Base-by-base conservation (phyloP, 2,329 filamentous ascomycete genomes). In the Teratosphaeria pseudoeucalypti region DNA sequence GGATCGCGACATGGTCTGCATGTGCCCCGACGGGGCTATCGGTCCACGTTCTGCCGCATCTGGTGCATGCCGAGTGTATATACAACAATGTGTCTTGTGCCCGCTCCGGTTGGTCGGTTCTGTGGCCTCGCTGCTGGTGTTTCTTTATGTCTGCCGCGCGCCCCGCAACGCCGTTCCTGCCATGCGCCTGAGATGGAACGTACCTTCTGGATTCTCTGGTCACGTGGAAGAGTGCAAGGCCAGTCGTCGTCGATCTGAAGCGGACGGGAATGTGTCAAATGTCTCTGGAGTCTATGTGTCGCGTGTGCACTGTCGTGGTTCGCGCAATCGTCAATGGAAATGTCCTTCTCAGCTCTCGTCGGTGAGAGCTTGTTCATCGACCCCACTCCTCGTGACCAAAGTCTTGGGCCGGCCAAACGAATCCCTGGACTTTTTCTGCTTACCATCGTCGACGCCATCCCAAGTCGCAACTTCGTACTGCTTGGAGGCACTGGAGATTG, bases 1-100 rank as follows among this genome's bases (percentile, higher is more conserved):
- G 6, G 56, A 43, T 54, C 49, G 37, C 19, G 62, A 58, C 61
- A 62, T 64, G 55, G 62, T 70, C 64, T 69, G 69, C 70, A 67
- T 70, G 62, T 62, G 64, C 65, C 66, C 54, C 26, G 39, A 37
- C 47, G 55, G 61, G 65, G 65, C 69, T 72, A 71, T 66, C 68
- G 68, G 56, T 43, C 60, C 23, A 16, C 26, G 19, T 11, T 12
- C 53, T 55, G 29, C 53, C 34, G 53, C 53, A 55, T 19, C 2
- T 37, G 19, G 26, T 37, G 53, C 53, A 55, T 37, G 3, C 16
- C 16, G 43, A 10, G 16, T 49, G 6, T 19, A n/a, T 49, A 23
- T 23, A 23, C 14, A 49, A 19, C 14, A 49, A 19, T 19, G 16
- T 49, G n/a, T 49, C 16, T 49, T n/a, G 16, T 23, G 14, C 43